Conservation (phyloP, 306 rosid species). For the Begonia peltatifolia region DNA sequence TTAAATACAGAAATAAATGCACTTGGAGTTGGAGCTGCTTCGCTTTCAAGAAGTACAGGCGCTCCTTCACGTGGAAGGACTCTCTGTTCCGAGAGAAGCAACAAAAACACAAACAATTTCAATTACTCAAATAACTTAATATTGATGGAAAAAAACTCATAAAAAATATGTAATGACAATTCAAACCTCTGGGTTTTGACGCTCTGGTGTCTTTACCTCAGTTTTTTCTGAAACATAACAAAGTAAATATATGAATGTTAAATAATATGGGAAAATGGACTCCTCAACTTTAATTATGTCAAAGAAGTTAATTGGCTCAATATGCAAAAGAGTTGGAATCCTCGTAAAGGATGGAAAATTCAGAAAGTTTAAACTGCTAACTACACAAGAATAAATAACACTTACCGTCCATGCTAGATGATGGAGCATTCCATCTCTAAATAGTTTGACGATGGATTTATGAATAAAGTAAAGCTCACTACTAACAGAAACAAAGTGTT, state of each 20-base stretch:
- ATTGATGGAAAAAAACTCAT: conserved; percentile 9
- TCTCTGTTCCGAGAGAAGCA: conserved; percentile 27
- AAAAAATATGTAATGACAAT: conserved; percentile 16
- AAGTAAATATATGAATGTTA: not conserved
- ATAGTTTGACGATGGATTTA: too few relatives aligned
- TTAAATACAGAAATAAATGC: conserved; percentile 37
- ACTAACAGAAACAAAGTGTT: too few relatives aligned
- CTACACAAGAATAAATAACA: not conserved
- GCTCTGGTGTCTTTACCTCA: conserved; percentile 27
- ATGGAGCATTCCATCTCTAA: too few relatives aligned
- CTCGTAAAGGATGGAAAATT: not conserved
- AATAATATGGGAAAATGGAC: too few relatives aligned
- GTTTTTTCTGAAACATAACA: conserved; percentile 33
- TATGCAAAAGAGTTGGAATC: not conserved
- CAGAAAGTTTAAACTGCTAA: not conserved
- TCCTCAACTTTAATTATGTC: not conserved
- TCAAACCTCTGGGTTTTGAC: conserved; percentile 45
- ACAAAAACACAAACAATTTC: conserved; percentile 14
- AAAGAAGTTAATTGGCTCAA: conserved; percentile 1
- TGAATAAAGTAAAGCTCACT: too few relatives aligned
- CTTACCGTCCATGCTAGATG: too few relatives aligned
- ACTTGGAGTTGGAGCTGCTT: conserved; percentile 14
- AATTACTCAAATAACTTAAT: conserved; percentile 9
- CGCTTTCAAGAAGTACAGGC: too few relatives aligned
- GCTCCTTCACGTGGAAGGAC: conserved; percentile 16